A percentile compares a stretch with the other conserved stretches of the same genome.
Evolutionary conservation across 2,329 filamentous ascomycete species (phyloP).

Genomic region (Exophiala aquamarina): DNA sequence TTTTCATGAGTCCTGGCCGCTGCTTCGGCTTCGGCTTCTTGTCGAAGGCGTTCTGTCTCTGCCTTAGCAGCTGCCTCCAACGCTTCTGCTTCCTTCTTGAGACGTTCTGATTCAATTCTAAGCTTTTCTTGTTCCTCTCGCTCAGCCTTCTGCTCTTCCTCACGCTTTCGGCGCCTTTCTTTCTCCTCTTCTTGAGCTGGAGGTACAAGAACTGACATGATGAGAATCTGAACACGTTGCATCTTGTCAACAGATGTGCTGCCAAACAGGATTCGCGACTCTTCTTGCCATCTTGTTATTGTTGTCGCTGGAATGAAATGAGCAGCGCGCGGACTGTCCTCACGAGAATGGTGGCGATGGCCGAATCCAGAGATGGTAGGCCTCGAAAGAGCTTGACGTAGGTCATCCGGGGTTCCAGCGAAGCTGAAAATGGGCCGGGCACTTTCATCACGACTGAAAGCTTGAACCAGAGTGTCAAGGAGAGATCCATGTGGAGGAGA

Average conservation of each 20-base stretch:
- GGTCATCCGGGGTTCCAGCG: conserved; percentile 20
- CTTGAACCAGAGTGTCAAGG: conserved; percentile 55
- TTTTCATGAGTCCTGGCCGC: conserved; percentile 30
- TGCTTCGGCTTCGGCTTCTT: conserved; percentile 47
- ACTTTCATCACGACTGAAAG: conserved; percentile 48
- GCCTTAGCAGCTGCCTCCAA: conserved; percentile 61
- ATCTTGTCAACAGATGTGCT: conserved; percentile 66
- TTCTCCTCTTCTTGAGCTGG: conserved; percentile 81
- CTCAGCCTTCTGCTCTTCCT: conserved; percentile 61
- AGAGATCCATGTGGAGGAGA: conserved; percentile 27
- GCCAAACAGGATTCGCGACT: conserved; percentile 83
- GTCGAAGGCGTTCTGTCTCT: conserved; percentile 58
- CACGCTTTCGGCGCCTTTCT: conserved; percentile 61
- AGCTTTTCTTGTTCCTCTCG: conserved; percentile 61
- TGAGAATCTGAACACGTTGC: conserved; percentile 64
- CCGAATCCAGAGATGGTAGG: conserved; percentile 52
- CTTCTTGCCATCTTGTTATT: conserved; percentile 79
- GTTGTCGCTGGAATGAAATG: conserved; percentile 73
- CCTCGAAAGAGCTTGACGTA: conserved; percentile 4
- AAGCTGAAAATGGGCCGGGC: conserved; percentile 53
- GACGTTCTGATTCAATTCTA: conserved; percentile 70
- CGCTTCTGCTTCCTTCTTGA: conserved; percentile 67
- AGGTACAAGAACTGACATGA: conserved; percentile 75
- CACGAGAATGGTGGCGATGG: conserved; percentile 45
- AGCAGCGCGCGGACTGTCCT: conserved; percentile 66